phyloP scores from a whole-genome alignment of 2,329 filamentous ascomycete genomes.

The Metarhizium brunneum region DNA sequence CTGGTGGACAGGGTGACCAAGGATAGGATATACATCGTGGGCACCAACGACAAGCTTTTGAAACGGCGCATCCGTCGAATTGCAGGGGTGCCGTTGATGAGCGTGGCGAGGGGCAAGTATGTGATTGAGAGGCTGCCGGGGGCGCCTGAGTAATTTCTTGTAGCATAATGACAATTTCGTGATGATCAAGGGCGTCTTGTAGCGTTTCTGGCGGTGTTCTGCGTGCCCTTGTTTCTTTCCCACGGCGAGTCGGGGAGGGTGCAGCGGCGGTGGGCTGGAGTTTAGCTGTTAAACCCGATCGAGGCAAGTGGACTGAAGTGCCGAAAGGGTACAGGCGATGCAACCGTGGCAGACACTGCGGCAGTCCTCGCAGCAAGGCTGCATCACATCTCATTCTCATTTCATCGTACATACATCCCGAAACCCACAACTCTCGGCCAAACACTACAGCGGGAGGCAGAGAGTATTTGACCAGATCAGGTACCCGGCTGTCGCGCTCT shows the following conservation, averaged over 20 bases:
- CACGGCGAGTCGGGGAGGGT: no score
- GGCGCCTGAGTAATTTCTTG: conserved; percentile 50
- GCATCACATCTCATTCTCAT: no score
- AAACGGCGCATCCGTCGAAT: conserved; percentile 75
- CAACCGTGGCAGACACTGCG: no score
- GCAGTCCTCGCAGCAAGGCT: no score
- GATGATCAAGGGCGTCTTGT: background rate
- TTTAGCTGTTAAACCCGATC: background rate
- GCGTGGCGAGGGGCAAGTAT: conserved; percentile 82
- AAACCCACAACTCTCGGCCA: no score
- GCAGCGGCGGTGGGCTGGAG: background rate
- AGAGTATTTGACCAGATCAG: no score
- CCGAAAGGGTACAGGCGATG: no score
- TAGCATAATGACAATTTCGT: conserved; percentile 3
- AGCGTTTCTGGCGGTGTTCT: background rate
- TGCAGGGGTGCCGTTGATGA: conserved; percentile 61
- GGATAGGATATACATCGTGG: conserved; percentile 69
- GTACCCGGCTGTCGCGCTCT: no score
- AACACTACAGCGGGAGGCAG: no score
- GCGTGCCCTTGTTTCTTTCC: no score
- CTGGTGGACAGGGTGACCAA: conserved; percentile 67
- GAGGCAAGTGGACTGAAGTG: no score
- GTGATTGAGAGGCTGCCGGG: conserved; percentile 86
- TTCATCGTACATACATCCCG: no score
- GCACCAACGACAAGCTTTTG: conserved; percentile 68